Percentiles rank a stretch among this genome's conserved stretches.
Conservation (phyloP, 192 early-diverging fungal genomes). For the Diversispora eburnea region DNA sequence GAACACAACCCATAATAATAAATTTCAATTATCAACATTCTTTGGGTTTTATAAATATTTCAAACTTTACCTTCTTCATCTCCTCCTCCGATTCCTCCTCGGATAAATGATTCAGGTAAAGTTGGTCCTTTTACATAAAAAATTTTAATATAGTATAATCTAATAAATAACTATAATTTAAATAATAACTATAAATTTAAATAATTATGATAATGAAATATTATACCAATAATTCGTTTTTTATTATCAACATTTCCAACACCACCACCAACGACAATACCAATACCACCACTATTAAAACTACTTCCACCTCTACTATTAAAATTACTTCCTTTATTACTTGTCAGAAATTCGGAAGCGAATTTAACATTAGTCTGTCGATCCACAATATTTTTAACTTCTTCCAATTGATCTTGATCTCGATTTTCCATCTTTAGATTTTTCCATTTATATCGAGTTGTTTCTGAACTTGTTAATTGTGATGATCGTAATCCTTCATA, state of each 20-base stretch:
- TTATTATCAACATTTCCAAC: too few relatives aligned
- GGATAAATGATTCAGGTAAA: not conserved
- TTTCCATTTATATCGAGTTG: slow-evolving; percentile 75
- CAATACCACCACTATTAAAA: not conserved
- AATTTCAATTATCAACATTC: not conserved
- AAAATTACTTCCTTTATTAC: slow-evolving; percentile 19
- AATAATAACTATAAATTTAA: too few relatives aligned
- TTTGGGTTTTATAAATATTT: not conserved
- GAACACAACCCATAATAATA: slow-evolving; percentile 5
- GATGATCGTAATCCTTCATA: slow-evolving; percentile 68
- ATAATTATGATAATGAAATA: too few relatives aligned
- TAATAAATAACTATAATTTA: too few relatives aligned
- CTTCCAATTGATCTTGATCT: slow-evolving; percentile 52
- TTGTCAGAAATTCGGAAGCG: slow-evolving; percentile 34
- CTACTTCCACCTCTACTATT: not conserved
- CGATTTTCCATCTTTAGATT: slow-evolving; percentile 26
- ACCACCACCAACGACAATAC: too few relatives aligned
- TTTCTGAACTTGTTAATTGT: slow-evolving; percentile 54
- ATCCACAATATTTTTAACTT: slow-evolving; percentile 56
- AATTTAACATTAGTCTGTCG: slow-evolving; percentile 50
- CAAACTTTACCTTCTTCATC: not conserved
- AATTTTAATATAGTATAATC: not conserved
- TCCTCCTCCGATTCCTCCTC: slow-evolving; percentile 1
- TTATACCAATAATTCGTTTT: too few relatives aligned
- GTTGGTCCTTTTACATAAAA: slow-evolving; percentile 12